Conservation (phyloP, 2,329 filamentous ascomycete genomes). For the Fusarium vanettenii region DNA sequence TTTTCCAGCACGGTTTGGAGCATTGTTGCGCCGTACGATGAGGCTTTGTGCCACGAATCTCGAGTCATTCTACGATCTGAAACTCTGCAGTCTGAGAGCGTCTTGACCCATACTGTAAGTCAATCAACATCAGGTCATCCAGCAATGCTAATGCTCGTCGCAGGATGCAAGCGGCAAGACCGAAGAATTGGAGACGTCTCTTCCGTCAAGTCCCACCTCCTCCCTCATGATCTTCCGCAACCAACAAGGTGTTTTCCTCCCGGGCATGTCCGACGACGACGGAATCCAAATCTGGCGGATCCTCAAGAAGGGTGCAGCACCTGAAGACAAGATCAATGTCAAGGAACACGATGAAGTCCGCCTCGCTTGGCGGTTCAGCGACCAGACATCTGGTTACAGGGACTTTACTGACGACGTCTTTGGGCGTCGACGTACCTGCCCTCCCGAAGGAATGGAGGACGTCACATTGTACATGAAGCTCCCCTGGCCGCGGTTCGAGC, state of each 20-base stretch:
- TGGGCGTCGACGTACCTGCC: neutral
- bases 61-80: neutral
- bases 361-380: slow-evolving; percentile 1
- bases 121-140: neutral
- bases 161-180: neutral
- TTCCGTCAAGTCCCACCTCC: neutral
- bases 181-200: neutral
- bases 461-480: slow-evolving; percentile 1
- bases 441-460: neutral
- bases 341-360: neutral
- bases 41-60: neutral
- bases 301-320: neutral
- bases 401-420: slow-evolving; percentile 8
- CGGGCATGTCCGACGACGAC: slow-evolving; percentile 3
- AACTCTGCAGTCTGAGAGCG: neutral
- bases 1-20: slow-evolving; percentile 5
- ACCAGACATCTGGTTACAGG: neutral
- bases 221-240: slow-evolving; percentile 12
- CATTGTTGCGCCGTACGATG: slow-evolving; percentile 12
- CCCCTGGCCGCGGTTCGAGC: slow-evolving; percentile 12
- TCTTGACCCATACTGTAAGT: neutral
- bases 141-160: no score
- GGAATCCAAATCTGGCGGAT: slow-evolving; percentile 10
- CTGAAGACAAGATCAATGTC: neutral
- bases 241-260: neutral